Evolutionary conservation across 148 eudicot species (phyloP), one percentile per base, ranked within the genome.

Genomic region (Beta vulgaris): DNA sequence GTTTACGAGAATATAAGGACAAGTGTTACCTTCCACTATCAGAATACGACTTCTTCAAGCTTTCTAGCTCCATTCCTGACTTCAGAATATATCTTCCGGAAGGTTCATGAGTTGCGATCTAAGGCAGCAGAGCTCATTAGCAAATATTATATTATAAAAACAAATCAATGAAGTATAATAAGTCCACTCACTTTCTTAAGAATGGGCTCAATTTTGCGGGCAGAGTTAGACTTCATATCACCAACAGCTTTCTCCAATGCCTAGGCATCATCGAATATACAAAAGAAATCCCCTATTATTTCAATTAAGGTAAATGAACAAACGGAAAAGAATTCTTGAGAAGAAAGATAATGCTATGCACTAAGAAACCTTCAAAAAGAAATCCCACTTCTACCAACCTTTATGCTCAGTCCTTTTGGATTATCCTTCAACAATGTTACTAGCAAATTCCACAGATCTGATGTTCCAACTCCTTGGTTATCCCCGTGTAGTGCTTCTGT

Each of bases 161-260:
- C 54, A 46, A 15, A 53, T 75, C 9, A 46, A 73, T 57, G 25
- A 32, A 64, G 57, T 76, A 46, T 71, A 40, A n/a, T n/a, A n/a
- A n/a, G n/a, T n/a, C n/a, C 34, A 72, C 91, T 78, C 69, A 96
- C 98, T 78, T 87, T 90, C 79, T 88, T 87, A 55, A 96, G 82
- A 43, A 90, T 81, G 66, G 93, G 90, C 79, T 92, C 97, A 67
- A 95, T 82, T 78, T 86, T 85, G 72, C 76, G 81, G 75, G 73
- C 83, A 68, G 93, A 86, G 73, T 81, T 84, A 28, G 93, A 93
- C 49, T 84, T 66, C 76, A 77, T 23, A 73, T 88, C 91, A 37
- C 91, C 97, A 78, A 91, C 82, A 78, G 98, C 91, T 88, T 89
- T 96, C 85, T 92, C 99, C 84, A 96, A 78, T 53, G 87, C 90